Base-by-base conservation (phyloP, 1,284 basidiomycete genomes). In the Hymenochaete sp. region DNA sequence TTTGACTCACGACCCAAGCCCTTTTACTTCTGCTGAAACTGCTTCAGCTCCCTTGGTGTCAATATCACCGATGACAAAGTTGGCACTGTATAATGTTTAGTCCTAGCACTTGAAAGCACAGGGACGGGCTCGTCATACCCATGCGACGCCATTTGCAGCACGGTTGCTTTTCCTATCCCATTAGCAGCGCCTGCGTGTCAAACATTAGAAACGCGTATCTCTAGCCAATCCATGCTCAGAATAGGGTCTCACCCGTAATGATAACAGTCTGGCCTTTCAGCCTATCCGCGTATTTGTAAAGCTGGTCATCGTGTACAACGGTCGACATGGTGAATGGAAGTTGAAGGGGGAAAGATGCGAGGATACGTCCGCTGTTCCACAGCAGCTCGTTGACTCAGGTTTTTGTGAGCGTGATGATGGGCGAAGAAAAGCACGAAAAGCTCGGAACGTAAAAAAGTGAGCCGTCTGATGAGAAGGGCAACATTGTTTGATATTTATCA, bases 61-160 rank as follows among this genome's bases (percentile, higher is more conserved):
- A 38, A 69, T 48, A 53, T 80, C 76, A 21, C 71, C 74, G 51
- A 79, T 70, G 27, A 78, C 71, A 2, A 80, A 57, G 50, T 72
- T 76, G 3, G 75, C 74, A 0, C 77, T 77, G 45, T 32, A n/a
- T 16, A 48, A 39, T 29, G 27, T 9, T 38, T 32, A 35, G 38
- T 49, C 18, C 40, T 37, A 33, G n/a, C 16, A n/a, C 37, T 24
- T 19, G n/a, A 16, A 40, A 29, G 37, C 27, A 44, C 37, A 47
- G 28, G n/a, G 38, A 58, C 66, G 44, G 39, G 75, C 75, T 74
- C 72, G 47, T 67, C 56, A 29, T 59, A 61, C 4, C 68, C 74
- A 49, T 72, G 72, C 5, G 32, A 5, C 11, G 60, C 62, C 2
- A 67, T 51, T 2, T n/a, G 5, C 21, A 6, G 32, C 14, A 73